These are phyloP conservation scores for Gastrolobium bilobum DNA, from an alignment of 306 rosid genomes.

Conservation along the genomic window DNA sequence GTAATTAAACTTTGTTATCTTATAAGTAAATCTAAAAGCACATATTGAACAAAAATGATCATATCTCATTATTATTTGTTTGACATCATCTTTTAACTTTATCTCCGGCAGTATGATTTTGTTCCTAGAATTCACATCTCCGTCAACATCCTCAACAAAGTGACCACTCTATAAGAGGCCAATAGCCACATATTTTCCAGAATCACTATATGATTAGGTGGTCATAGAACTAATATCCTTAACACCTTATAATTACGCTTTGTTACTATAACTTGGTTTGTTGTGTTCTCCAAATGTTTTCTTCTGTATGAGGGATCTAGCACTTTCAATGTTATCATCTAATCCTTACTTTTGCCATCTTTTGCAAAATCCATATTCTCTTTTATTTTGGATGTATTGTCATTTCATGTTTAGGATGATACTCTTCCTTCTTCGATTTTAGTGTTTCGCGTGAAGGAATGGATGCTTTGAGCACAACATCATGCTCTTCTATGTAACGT, in stretches of 20 bases:
- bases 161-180: slow-evolving; percentile 30
- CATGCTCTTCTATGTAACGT: too few relatives aligned
- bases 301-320: slow-evolving; percentile 50
- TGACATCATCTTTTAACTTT: slow-evolving; percentile 54
- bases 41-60: slow-evolving; percentile 44
- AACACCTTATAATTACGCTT: slow-evolving; percentile 48
- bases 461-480: too few relatives aligned
- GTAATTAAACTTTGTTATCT: slow-evolving; percentile 39
- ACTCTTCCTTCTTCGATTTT: slow-evolving; percentile 52
- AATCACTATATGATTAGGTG: slow-evolving; percentile 47
- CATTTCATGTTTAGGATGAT: slow-evolving; percentile 41
- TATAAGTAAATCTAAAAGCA: slow-evolving; percentile 41
- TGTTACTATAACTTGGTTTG: slow-evolving; percentile 48
- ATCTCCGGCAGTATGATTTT: slow-evolving; percentile 53
- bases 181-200: slow-evolving; percentile 55
- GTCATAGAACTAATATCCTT: slow-evolving; percentile 50
- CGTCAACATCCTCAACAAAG: slow-evolving; percentile 45
- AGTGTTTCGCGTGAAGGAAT: too few relatives aligned
- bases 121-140: slow-evolving; percentile 46
- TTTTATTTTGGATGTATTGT: slow-evolving; percentile 49
- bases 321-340: slow-evolving; percentile 50
- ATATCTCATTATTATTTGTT: slow-evolving; percentile 66
- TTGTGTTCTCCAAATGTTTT: slow-evolving; percentile 38
- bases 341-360: slow-evolving; percentile 52
- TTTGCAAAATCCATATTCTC: slow-evolving; percentile 48